Conservation (phyloP, 2,329 filamentous ascomycete species). For the Colletotrichum neosansevieriae region DNA sequence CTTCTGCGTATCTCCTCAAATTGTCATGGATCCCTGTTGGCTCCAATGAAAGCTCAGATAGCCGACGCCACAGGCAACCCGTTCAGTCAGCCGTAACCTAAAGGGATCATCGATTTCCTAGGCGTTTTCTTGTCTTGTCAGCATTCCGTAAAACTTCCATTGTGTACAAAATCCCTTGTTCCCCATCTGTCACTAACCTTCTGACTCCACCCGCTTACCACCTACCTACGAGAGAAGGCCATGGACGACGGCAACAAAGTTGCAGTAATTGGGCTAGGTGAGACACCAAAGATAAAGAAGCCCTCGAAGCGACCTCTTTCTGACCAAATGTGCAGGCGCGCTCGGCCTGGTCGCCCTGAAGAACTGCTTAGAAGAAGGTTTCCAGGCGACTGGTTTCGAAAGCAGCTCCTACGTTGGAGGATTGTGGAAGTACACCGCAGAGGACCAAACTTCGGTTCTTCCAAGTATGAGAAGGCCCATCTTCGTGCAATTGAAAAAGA, state of each 20-base stretch:
- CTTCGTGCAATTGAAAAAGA: background rate
- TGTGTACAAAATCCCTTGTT: too few relatives aligned
- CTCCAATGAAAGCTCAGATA: too few relatives aligned
- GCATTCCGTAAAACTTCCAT: background rate
- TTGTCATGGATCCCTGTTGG: too few relatives aligned
- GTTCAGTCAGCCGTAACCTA: too few relatives aligned
- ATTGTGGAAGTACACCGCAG: slow-evolving; percentile 55
- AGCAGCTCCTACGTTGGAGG: slow-evolving; percentile 55
- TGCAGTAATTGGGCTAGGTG: slow-evolving; percentile 48
- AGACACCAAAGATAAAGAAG: background rate
- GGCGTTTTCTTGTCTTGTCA: background rate
- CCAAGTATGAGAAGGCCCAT: slow-evolving; percentile 40
- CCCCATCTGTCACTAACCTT: too few relatives aligned
- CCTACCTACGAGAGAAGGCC: too few relatives aligned
- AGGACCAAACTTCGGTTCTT: slow-evolving; percentile 53
- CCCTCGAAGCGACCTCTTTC: background rate
- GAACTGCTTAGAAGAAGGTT: slow-evolving; percentile 58
- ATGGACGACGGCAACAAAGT: slow-evolving; percentile 33
- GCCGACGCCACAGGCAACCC: too few relatives aligned
- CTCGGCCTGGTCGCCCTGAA: slow-evolving; percentile 57
- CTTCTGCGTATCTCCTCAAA: too few relatives aligned
- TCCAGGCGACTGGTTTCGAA: slow-evolving; percentile 58
- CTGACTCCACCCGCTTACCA: too few relatives aligned
- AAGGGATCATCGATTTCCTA: background rate
- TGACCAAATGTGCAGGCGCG: slow-evolving; percentile 44